Evolutionary conservation across 257 asterid genomes (phyloP).

Genomic region (Penstemon eatonii): DNA sequence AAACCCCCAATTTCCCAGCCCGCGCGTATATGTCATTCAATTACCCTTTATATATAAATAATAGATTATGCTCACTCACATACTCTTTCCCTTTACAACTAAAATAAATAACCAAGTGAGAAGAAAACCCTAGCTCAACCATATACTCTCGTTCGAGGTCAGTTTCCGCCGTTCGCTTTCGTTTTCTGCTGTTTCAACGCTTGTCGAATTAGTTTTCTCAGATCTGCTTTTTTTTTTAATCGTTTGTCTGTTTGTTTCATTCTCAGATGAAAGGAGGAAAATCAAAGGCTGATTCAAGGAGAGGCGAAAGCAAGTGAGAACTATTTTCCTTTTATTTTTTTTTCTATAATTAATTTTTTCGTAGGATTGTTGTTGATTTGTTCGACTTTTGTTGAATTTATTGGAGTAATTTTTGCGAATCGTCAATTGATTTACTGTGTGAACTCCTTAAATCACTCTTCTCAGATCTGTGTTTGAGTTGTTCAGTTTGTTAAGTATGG

Average conservation of each 20-base stretch:
- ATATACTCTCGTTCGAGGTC: not conserved
- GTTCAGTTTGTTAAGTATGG: not conserved
- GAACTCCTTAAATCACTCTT: not conserved
- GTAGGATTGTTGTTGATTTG: too few relatives aligned
- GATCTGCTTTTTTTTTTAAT: not conserved
- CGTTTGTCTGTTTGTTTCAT: not conserved
- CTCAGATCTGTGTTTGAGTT: not conserved
- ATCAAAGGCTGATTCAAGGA: conserved; percentile 42
- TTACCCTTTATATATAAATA: not conserved
- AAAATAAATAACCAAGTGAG: not conserved
- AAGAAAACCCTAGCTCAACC: not conserved
- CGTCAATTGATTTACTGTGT: not conserved
- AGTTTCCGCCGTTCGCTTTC: not conserved
- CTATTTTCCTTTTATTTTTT: not conserved
- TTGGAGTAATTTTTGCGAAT: not conserved
- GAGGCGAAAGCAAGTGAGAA: conserved; percentile 38
- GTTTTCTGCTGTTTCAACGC: not conserved
- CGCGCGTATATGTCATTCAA: conserved; percentile 18
- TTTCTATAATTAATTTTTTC: too few relatives aligned
- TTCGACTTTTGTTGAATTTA: not conserved
- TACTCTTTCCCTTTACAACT: not conserved
- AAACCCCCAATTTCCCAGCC: conserved; percentile 11
- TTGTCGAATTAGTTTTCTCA: not conserved
- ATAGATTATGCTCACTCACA: too few relatives aligned
- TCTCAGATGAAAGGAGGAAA: conserved; percentile 44